Percentiles rank a stretch among this genome's conserved stretches.
Conservation (phyloP, 139 green algal species). For the Coelastrella sp. region DNA sequence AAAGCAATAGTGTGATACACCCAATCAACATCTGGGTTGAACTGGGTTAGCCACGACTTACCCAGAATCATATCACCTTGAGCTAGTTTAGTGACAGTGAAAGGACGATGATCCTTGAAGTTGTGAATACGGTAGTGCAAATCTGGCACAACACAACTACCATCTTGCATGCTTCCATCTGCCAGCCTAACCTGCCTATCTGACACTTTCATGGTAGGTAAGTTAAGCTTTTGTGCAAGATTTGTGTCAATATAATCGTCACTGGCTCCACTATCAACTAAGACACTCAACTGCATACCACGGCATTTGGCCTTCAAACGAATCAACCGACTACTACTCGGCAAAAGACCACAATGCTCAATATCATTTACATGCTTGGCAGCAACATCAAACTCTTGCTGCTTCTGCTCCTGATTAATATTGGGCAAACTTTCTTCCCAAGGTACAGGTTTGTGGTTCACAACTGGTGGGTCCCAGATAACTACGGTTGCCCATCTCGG, state of each 20-base stretch:
- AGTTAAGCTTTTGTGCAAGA: not conserved
- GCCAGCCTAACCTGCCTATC: not conserved
- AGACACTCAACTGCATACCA: not conserved
- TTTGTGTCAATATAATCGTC: not conserved
- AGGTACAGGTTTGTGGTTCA: not conserved
- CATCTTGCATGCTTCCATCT: not conserved
- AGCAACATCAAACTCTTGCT: not conserved
- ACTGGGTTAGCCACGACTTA: not conserved
- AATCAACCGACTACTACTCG: not conserved
- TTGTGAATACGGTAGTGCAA: not conserved
- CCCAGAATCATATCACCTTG: not conserved
- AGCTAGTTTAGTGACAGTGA: not conserved
- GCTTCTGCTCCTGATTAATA: not conserved
- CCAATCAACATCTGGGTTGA: conserved; percentile 22
- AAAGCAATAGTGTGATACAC: not conserved
- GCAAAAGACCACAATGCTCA: not conserved
- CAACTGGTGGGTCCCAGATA: not conserved
- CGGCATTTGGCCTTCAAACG: not conserved
- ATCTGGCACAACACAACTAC: not conserved
- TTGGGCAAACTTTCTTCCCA: not conserved
- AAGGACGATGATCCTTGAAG: not conserved
- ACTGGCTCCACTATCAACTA: not conserved
- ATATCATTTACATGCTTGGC: not conserved
- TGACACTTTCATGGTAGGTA: not conserved
- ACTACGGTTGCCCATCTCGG: conserved; percentile 49